A percentile compares a stretch with the other conserved stretches of the same genome.
phyloP scores from a whole-genome alignment of 1,284 basidiomycete species.

The Ceratobasidium sp. region DNA sequence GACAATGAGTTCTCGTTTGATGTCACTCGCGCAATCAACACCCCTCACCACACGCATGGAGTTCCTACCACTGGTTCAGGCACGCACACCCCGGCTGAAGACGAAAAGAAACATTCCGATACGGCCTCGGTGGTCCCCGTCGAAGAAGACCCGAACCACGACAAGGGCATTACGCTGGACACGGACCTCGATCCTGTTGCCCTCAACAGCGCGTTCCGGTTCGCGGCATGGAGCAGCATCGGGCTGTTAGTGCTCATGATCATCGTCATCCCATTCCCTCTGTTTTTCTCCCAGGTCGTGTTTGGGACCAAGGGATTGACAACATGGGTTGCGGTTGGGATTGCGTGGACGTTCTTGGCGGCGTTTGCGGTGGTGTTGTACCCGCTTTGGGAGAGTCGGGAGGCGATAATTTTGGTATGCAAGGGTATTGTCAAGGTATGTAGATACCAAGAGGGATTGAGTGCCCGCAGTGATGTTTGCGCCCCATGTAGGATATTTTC shows the following conservation, averaged over 20 bases:
- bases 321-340: slow-evolving; percentile 79
- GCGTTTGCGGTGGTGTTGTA: slow-evolving; percentile 82
- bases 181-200: slow-evolving; percentile 70
- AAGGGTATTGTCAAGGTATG: slow-evolving; percentile 72
- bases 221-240: slow-evolving; percentile 79
- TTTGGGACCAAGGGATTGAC: slow-evolving; percentile 72
- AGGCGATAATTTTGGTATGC: slow-evolving; percentile 67
- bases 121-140: slow-evolving; percentile 50
- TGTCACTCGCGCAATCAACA: slow-evolving; percentile 79
- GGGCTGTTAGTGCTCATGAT: slow-evolving; percentile 70
- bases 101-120: slow-evolving; percentile 59
- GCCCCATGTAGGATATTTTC: slow-evolving; percentile 37
- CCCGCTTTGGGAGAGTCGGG: slow-evolving; percentile 84
- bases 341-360: slow-evolving; percentile 84
- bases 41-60: slow-evolving; percentile 50
- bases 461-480: neutral
- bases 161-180: slow-evolving; percentile 58
- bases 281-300: slow-evolving; percentile 82
- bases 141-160: slow-evolving; percentile 50
- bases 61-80: slow-evolving; percentile 9
- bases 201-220: slow-evolving; percentile 76
- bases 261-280: slow-evolving; percentile 80
- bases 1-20: slow-evolving; percentile 77
- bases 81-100: slow-evolving; percentile 39
- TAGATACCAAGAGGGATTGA: neutral